phyloP scores from a whole-genome alignment of 371 early-diverging fungal species.

The Umbelopsis sp. region DNA sequence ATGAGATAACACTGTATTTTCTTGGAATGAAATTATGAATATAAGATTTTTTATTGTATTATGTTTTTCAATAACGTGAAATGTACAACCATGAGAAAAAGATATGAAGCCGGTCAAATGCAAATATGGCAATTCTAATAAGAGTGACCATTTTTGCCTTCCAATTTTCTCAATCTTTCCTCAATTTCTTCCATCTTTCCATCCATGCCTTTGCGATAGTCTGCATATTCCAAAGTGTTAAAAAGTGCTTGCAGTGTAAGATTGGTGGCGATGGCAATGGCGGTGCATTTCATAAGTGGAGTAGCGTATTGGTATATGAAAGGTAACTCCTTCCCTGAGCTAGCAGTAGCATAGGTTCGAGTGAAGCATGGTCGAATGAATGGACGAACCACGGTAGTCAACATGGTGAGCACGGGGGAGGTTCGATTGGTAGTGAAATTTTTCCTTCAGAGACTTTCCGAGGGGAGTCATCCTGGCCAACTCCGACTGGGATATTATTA shows the following conservation, averaged over 20 bases:
- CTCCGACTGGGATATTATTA: not conserved
- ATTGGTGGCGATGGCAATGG: constrained; percentile 48
- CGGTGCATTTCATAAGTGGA: constrained; percentile 50
- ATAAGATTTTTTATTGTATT: too few species aligned
- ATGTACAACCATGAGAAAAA: too few species aligned
- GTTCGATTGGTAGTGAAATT: not conserved
- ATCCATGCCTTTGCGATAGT: constrained; percentile 48
- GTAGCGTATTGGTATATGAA: constrained; percentile 52
- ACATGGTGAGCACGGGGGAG: not conserved
- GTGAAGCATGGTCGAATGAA: not conserved
- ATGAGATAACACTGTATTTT: too few species aligned
- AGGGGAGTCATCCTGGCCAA: not conserved
- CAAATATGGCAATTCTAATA: not conserved
- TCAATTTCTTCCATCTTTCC: constrained; percentile 36
- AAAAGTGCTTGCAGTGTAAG: constrained; percentile 47
- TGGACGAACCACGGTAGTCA: not conserved
- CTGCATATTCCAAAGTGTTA: constrained; percentile 52
- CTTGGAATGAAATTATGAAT: too few species aligned
- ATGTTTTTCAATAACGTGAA: too few species aligned
- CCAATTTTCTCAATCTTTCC: constrained; percentile 39
- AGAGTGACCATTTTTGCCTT: constrained; percentile 55
- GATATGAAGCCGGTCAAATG: too few species aligned
- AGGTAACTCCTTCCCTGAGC: constrained; percentile 24
- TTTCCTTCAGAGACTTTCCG: not conserved
- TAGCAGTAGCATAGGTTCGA: constrained; percentile 29